Evolutionary conservation across 345 rosid genomes (phyloP), one percentile per base, ranked within the genome.

Genomic region (Gossypioides kirkii): DNA sequence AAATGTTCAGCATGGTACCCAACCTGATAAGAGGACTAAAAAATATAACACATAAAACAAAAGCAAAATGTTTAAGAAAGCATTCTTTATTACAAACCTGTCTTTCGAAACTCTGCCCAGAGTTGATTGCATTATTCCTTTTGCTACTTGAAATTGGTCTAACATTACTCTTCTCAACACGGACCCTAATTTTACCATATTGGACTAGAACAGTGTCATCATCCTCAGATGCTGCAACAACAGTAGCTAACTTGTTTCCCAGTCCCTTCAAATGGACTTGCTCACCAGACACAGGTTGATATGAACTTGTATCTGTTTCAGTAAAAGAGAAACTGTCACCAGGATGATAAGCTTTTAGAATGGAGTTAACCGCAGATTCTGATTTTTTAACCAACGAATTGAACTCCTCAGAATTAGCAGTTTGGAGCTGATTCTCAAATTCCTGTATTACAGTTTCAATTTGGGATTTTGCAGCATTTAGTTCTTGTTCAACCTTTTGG

Each of bases 181-280:
- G 88, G 74, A 89, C 88, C 69, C 86, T 86, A 55, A 91, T 77
- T 88, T 90, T 91, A 83, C 97, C 97, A 58, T 86, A 88, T 74
- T 90, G 97, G 70, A 94, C 89, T 63, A 91, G 66, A 71, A 90
- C 75, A 6, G 87, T 78, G 62, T 83, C 90, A 61, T 88, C 96
- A 75, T 86, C 84, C 70, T 84, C 92, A 42, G 87, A 72, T 75
- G 82, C 91, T 85, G 88, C 96, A 56, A 89, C 89, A 60, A 94
- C 90, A 22, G 89, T 87, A 55, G 89, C 96, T 65, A 91, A 69
- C 81, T 90, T 94, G 77, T 75, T 80, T 73, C 98, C 97, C 18
- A 91, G 79, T 73, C 86, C 81, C 80, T 85, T 90, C 67, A 91
- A 90, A 25, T 72, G 79, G 66, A 94, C 97, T 76, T 85, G 82